phyloP scores from a whole-genome alignment of 805 yeast species.

The Candida sonorensis region DNA sequence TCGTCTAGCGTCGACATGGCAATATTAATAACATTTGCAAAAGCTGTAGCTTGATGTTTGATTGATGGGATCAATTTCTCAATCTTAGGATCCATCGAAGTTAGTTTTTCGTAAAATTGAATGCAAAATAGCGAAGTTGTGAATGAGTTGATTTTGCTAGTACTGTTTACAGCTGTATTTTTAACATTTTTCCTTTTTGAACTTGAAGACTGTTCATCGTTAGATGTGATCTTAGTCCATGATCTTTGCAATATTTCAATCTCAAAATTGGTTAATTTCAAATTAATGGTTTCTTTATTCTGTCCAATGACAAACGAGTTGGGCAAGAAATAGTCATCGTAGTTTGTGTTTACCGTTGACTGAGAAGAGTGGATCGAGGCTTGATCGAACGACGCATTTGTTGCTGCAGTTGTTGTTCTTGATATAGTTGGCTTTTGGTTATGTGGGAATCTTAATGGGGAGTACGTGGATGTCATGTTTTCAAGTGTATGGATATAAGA shows the following conservation, averaged over 20 bases:
- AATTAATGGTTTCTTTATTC: slow-evolving; percentile 15
- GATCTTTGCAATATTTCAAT: slow-evolving; percentile 39
- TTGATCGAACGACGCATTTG: no score
- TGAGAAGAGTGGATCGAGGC: no score
- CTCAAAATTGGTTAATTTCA: slow-evolving; percentile 28
- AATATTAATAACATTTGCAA: slow-evolving; percentile 69
- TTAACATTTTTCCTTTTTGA: not conserved
- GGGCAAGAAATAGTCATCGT: slow-evolving; percentile 30
- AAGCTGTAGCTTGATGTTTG: slow-evolving; percentile 70
- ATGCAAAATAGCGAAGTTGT: slow-evolving; percentile 62
- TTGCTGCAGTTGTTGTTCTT: no score
- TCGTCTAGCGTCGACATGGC: slow-evolving; percentile 62
- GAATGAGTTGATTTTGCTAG: slow-evolving; percentile 26
- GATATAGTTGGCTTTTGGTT: no score
- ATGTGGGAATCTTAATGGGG: no score
- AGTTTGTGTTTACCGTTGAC: slow-evolving; percentile 20
- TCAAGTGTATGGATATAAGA: no score
- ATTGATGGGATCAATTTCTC: slow-evolving; percentile 67
- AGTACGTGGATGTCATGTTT: no score
- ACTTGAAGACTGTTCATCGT: not conserved
- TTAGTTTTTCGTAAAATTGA: slow-evolving; percentile 67
- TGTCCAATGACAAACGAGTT: slow-evolving; percentile 23
- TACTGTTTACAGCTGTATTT: not conserved
- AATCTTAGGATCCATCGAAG: slow-evolving; percentile 52
- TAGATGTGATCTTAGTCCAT: slow-evolving; percentile 34